These are phyloP conservation scores for Metarhizium robertsii DNA, from an alignment of 2,329 filamentous ascomycete species.

Conservation along the genomic window DNA sequence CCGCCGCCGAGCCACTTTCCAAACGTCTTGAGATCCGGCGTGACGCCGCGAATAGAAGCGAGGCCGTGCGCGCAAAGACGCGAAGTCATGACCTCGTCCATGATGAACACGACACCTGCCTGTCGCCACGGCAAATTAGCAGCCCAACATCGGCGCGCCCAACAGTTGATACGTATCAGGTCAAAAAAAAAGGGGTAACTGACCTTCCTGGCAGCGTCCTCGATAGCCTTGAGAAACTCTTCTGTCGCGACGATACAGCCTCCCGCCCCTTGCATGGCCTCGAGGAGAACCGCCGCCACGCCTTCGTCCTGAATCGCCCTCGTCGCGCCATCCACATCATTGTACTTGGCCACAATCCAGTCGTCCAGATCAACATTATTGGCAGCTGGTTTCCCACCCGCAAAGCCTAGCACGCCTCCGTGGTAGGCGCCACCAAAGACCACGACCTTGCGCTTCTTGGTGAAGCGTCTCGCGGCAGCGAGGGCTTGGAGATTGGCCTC, in stretches of 20 bases:
- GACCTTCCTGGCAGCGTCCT: slow-evolving; percentile 32
- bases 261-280: slow-evolving; percentile 53
- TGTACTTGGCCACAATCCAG: too few relatives aligned
- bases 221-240: slow-evolving; percentile 44
- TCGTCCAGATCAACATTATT: too few relatives aligned
- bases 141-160: not conserved
- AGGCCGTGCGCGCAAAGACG: slow-evolving; percentile 40
- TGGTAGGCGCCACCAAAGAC: too few relatives aligned
- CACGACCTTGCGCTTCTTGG: too few relatives aligned
- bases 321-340: too few relatives aligned
- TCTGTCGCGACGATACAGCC: slow-evolving; percentile 42
- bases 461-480: slow-evolving; percentile 29
- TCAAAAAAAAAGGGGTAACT: too few relatives aligned
- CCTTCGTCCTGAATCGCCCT: too few relatives aligned
- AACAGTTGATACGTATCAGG: too few relatives aligned
- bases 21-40: slow-evolving; percentile 53
- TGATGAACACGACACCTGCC: slow-evolving; percentile 49
- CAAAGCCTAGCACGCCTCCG: too few relatives aligned
- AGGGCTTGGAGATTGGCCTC: slow-evolving; percentile 55
- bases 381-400: too few relatives aligned
- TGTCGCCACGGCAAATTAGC: slow-evolving; percentile 7
- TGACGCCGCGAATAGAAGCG: slow-evolving; percentile 28
- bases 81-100: slow-evolving; percentile 66
- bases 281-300: too few relatives aligned
- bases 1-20: slow-evolving; percentile 62